Base-by-base conservation (phyloP, 108 stramenopile species). In the Asterionellopsis glacialis region DNA sequence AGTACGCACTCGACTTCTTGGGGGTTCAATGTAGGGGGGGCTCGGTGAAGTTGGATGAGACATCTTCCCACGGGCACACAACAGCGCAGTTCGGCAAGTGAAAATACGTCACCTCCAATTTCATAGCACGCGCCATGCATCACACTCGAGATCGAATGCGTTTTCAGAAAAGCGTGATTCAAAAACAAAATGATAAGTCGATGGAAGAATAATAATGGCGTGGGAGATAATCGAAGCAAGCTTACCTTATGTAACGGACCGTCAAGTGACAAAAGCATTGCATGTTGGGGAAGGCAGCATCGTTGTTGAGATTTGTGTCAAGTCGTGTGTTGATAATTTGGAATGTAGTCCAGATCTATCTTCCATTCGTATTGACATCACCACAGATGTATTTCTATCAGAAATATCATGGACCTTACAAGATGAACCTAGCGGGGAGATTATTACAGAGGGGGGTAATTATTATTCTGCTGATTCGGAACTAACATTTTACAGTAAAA, bases 71-170 rank as follows among this genome's bases (percentile, higher is more conserved):
- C 96, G 75, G 60, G 72, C 2, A 96, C 82, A 59, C 85, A 93
- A 50, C 90, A 82, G 51, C 95, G 90, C 15, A 97, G 76, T 68
- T 97, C 97, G 16, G 94, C 81, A 40, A 97, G 72, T n/a, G 93
- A 93, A 70, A 97, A 97, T 0, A 97, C 88, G 63, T 97, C 97
- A 11, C 81, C 74, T 15, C 94, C 95, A 41, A 95, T 87, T 67
- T 97, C 97, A 72, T 97, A 97, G 52, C 91, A 95, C 38, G 84
- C 72, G 41, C 84, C 79, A 41, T 88, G 73, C 84, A 86, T 84
- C 51, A 95, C 90, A 43, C 78, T 77, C 18, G 55, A 68, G 13
- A 74, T 56, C n/a, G 77, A 70, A 58, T 81, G 72, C 75, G 74
- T 0, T 42, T 13, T 6, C 1, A 55, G 1, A 23, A 0, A 26